phyloP scores from a whole-genome alignment of 257 asterid species.

The Anisodus tanguticus region DNA sequence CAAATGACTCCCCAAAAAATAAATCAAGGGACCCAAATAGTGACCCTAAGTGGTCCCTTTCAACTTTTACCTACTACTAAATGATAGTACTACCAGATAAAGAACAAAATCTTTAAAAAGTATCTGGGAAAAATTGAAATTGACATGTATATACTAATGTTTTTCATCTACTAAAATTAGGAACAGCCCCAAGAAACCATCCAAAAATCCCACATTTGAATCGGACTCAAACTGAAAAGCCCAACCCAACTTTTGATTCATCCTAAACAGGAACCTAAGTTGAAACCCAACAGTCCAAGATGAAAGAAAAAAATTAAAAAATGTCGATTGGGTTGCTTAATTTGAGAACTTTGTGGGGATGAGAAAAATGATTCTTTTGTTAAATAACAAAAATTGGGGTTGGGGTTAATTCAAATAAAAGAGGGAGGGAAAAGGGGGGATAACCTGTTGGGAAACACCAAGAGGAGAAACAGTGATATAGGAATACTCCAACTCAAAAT shows the following conservation, averaged over 20 bases:
- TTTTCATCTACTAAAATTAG: background rate
- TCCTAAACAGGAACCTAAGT: background rate
- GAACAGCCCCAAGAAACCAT: background rate
- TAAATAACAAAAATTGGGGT: background rate
- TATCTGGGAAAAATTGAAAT: background rate
- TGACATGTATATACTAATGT: background rate
- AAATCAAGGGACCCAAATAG: background rate
- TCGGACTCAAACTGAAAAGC: background rate
- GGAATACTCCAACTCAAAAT: slow-evolving; percentile 65
- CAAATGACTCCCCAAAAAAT: background rate
- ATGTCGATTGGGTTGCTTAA: background rate
- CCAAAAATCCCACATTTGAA: background rate
- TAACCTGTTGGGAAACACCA: slow-evolving; percentile 96
- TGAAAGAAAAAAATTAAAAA: background rate
- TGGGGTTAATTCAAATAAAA: background rate
- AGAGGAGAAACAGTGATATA: slow-evolving; percentile 86
- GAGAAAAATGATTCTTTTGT: background rate
- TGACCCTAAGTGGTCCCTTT: slow-evolving; percentile 11
- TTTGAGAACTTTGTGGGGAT: background rate
- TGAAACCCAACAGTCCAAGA: background rate
- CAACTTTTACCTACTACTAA: background rate
- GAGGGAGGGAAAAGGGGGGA: background rate
- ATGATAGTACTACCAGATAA: background rate
- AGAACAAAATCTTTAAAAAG: slow-evolving; percentile 7
- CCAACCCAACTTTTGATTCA: background rate